Percentiles rank a stretch among this genome's conserved stretches.
Conservation (phyloP, 331 rosid species). For the Pyrus hybrid region DNA sequence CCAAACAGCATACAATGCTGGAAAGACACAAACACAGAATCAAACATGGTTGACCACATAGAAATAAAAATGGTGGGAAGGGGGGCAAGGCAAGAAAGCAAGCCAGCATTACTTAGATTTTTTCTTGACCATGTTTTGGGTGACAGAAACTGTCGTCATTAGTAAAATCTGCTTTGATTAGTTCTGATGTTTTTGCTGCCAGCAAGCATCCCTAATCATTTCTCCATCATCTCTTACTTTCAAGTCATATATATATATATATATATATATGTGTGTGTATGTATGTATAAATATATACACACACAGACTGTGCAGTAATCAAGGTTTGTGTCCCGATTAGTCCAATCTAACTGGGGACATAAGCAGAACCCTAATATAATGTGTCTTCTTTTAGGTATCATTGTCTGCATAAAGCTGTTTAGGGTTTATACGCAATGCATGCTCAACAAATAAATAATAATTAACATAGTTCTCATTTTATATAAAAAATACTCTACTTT, state of each 20-base stretch:
- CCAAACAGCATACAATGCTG: constrained; percentile 2
- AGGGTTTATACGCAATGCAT: not conserved
- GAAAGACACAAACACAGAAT: constrained; percentile 10
- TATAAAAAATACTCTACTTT: no score
- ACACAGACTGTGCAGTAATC: not conserved
- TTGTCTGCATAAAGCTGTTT: not conserved
- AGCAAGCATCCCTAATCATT: constrained; percentile 49
- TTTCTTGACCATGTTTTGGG: constrained; percentile 79
- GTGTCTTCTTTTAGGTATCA: not conserved
- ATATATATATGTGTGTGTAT: no score
- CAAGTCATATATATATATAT: not conserved
- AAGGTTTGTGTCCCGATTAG: constrained; percentile 2
- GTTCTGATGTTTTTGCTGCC: constrained; percentile 23
- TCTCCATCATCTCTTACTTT: constrained; percentile 34
- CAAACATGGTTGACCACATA: constrained; percentile 8
- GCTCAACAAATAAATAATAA: no score
- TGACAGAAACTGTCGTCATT: constrained; percentile 38
- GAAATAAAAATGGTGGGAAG: no score
- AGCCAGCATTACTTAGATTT: constrained; percentile 41
- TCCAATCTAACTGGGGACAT: constrained; percentile 15
- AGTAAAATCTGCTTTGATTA: constrained; percentile 6
- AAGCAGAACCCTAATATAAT: not conserved
- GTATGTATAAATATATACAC: no score
- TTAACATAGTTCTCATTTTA: no score
- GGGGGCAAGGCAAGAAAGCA: constrained; percentile 57